Evolutionary conservation across 768 basidiomycete genomes (phyloP).

Genomic region (Clavulina sp.): DNA sequence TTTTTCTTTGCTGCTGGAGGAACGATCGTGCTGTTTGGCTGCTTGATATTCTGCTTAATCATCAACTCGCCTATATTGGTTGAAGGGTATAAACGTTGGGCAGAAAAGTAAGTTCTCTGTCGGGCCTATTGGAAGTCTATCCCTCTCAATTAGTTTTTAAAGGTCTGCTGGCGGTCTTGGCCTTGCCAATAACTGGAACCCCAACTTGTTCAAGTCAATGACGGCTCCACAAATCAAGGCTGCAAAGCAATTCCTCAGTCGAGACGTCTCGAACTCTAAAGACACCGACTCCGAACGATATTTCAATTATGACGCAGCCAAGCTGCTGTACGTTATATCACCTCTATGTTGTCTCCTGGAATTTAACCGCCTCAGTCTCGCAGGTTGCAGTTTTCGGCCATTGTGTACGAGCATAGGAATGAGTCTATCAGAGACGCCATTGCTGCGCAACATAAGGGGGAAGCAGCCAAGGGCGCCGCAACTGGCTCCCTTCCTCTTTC

Average conservation of each 20-base stretch:
- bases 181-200: constrained; percentile 1
- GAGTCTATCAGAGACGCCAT: background rate
- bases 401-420: constrained; percentile 8
- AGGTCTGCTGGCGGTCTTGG: background rate
- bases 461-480: too few species aligned
- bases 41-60: background rate
- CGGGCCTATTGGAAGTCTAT: background rate
- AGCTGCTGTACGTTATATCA: constrained; percentile 6
- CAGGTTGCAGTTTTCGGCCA: constrained; percentile 8
- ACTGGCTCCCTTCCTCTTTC: background rate
- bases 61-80: background rate
- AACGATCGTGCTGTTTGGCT: background rate
- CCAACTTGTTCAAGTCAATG: constrained; percentile 7
- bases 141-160: background rate
- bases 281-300: constrained; percentile 2
- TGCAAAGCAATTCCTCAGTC: constrained; percentile 4
- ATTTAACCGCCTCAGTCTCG: constrained; percentile 1
- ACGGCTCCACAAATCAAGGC: background rate
- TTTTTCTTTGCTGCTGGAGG: background rate
- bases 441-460: too few species aligned
- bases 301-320: constrained; percentile 9
- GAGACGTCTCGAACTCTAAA: background rate
- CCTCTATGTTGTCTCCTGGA: background rate
- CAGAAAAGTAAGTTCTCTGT: background rate
- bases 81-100: background rate